Percentiles rank a stretch among this genome's conserved stretches.
phyloP scores from a whole-genome alignment of 2,329 filamentous ascomycete species.

The Rhinocladiella mackenziei region DNA sequence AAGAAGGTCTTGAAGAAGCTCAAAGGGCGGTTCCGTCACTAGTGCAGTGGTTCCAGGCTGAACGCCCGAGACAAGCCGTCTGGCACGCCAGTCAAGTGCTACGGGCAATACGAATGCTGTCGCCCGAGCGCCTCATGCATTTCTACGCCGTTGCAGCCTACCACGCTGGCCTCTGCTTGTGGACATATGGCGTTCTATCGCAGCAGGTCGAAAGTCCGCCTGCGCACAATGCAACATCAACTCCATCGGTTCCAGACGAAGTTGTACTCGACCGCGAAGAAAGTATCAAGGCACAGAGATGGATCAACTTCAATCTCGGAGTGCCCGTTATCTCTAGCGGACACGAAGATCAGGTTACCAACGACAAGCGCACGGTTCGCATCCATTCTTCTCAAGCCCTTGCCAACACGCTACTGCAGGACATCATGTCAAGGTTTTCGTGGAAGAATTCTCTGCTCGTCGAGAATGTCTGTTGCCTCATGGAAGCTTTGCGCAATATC shows the following conservation, averaged over 20 bases:
- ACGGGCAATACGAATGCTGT: no score
- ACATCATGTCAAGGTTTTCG: slow-evolving; percentile 2
- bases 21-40: no score
- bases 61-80: no score
- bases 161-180: no score
- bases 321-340: not conserved
- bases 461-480: slow-evolving; percentile 3
- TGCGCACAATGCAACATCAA: slow-evolving; percentile 48
- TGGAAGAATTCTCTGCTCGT: slow-evolving; percentile 4
- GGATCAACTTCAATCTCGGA: slow-evolving; percentile 1
- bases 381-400: slow-evolving; percentile 3
- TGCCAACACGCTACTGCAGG: slow-evolving; percentile 1
- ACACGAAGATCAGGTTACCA: not conserved
- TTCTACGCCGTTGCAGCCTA: no score
- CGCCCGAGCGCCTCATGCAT: no score
- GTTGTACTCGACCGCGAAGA: slow-evolving; percentile 4
- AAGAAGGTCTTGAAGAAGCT: no score
- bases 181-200: no score
- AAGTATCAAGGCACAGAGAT: slow-evolving; percentile 3
- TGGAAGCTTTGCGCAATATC: slow-evolving; percentile 2
- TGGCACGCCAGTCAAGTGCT: no score
- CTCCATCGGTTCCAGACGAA: slow-evolving; percentile 48
- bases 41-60: no score
- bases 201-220: no score
- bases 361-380: not conserved